Base-by-base conservation (phyloP, 1,284 basidiomycete genomes). In the Apiotrichum sp. region DNA sequence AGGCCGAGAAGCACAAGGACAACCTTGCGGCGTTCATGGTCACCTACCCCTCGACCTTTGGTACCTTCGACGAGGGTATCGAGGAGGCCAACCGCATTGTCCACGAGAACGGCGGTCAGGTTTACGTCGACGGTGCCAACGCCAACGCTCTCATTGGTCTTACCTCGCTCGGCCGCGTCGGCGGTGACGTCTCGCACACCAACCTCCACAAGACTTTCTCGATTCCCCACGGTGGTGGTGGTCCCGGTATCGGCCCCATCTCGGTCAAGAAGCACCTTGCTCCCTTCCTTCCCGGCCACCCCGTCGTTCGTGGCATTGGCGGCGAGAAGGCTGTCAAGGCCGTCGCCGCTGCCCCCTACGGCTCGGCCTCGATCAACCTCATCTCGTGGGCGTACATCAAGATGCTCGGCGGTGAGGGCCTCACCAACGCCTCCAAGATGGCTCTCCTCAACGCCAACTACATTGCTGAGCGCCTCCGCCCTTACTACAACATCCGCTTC, bases 341-440 rank as follows among this genome's bases (percentile, higher is more conserved):
- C 9, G 87, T 98, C 52, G 86, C 93, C 3, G 89, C 89, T 1
- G 93, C 89, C 5, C 95, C 93, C 0, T 98, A 84, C 73, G 95
- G 95, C 46, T 95, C 90, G 62, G 91, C 95, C 0, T 93, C 90
- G 8, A 93, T 98, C 69, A 85, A 93, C 52, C 83, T 95, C 61
- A 98, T 98, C 72, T 97, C 95, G 1, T 98, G 95, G 95, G 90
- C 92, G 14, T 93, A 93, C 76, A 89, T 93, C 80, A 92, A 90
- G 80, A 97, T 98, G 95, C 85, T 98, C 35, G 95, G 95, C 36
- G 93, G 93, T 29, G 78, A 83, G 56, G 95, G 93, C 14, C 82
- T 98, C 43, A 84, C 85, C 42, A 82, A 90, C 63, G 86, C 91
- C 3, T 89, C 93, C 8, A 88, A 88, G 69, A 79, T 89, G 34